Evolutionary conservation across 306 rosid species (phyloP).

Genomic region (Bauhinia variegata): DNA sequence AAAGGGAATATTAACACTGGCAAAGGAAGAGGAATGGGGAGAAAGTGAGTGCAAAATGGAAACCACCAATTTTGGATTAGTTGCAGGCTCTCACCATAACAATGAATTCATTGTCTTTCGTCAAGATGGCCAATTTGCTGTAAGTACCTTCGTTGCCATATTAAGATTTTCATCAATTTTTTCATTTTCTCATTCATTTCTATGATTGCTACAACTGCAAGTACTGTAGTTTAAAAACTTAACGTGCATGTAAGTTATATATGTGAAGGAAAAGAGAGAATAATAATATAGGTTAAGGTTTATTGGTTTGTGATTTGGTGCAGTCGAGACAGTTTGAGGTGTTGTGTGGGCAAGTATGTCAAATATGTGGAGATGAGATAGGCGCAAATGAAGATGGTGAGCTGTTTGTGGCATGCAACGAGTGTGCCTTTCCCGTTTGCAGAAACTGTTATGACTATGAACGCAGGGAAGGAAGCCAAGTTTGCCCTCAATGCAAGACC

Average conservation of each 20-base stretch:
- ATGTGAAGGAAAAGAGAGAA: not conserved
- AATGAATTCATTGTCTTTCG: constrained; percentile 65
- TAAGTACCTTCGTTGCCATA: constrained; percentile 25
- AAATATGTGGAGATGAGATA: constrained; percentile 67
- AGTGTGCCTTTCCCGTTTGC: constrained; percentile 80
- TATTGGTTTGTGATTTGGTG: constrained; percentile 14
- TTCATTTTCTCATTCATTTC: too few relatives aligned
- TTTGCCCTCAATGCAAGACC: constrained; percentile 78
- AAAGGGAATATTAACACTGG: not conserved
- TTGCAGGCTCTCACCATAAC: constrained; percentile 70
- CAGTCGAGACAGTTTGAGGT: constrained; percentile 41
- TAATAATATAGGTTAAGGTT: not conserved
- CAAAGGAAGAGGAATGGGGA: not conserved
- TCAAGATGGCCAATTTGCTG: constrained; percentile 53
- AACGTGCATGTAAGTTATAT: not conserved
- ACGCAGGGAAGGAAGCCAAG: constrained; percentile 65
- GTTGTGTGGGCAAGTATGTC: constrained; percentile 45
- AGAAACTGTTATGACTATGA: constrained; percentile 71
- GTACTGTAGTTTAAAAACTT: not conserved
- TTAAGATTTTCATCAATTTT: too few relatives aligned
- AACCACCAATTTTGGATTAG: constrained; percentile 57
- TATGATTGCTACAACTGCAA: too few relatives aligned
- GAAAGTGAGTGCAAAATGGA: constrained; percentile 11
- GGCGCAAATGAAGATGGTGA: constrained; percentile 57
- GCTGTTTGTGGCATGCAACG: constrained; percentile 71